Conservation (phyloP, 352 stramenopile species). For the Peronospora destructor region DNA sequence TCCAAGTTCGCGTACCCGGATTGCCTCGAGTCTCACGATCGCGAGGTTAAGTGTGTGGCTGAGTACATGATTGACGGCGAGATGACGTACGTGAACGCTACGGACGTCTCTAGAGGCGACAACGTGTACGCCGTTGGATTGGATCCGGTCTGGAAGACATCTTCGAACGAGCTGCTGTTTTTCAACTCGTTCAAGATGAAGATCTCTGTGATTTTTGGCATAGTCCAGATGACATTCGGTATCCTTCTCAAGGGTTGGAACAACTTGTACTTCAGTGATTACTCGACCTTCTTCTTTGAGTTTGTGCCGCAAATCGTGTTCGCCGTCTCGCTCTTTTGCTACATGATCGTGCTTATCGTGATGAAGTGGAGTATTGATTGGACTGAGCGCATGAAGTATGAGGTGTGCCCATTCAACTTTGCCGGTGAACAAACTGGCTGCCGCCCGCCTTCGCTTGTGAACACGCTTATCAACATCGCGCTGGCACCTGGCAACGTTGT, state of each 20-base stretch:
- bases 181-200: conserved; percentile 99
- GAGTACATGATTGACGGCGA: conserved; percentile 72
- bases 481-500: conserved; percentile 90
- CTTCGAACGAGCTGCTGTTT: conserved; percentile 96
- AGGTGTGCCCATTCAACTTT: conserved; percentile 92
- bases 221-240: conserved; percentile 98
- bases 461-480: conserved; percentile 98
- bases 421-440: conserved; percentile 91
- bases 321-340: conserved; percentile 94
- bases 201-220: conserved; percentile 97
- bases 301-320: conserved; percentile 97
- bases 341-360: conserved; percentile 99
- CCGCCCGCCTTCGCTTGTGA: conserved; percentile 96
- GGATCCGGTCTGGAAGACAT: conserved; percentile 97
- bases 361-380: conserved; percentile 99
- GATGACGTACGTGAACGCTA: conserved; percentile 65
- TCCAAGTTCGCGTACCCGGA: conserved; percentile 90
- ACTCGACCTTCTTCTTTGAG: conserved; percentile 94
- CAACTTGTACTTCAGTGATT: conserved; percentile 94
- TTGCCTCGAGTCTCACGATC: conserved; percentile 51
- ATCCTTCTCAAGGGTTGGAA: conserved; percentile 96
- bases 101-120: conserved; percentile 58
- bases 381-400: conserved; percentile 89
- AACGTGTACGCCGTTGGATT: conserved; percentile 97
- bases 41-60: conserved; percentile 55